phyloP scores from a whole-genome alignment of 768 basidiomycete genomes.

The Hemileccinum impolitum region DNA sequence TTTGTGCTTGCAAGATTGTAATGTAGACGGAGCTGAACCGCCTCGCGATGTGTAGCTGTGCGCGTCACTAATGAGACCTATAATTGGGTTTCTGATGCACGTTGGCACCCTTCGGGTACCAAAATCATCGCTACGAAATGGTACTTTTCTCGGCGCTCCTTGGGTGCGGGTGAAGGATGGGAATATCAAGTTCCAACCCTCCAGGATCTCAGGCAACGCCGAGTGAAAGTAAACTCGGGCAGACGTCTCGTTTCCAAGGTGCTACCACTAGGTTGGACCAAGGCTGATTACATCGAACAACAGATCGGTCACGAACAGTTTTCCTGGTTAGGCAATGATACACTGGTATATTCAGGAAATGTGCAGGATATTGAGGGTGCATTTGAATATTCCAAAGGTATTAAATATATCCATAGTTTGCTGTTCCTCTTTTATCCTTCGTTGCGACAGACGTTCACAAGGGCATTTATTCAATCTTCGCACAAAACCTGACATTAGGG shows the following conservation, averaged over 20 bases:
- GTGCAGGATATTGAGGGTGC: conserved; percentile 42
- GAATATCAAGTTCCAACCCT: conserved; percentile 49
- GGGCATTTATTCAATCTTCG: conserved; percentile 71
- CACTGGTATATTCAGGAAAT: conserved; percentile 66
- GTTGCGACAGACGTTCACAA: conserved; percentile 53
- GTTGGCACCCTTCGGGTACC: conserved; percentile 64
- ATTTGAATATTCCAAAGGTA: conserved; percentile 69
- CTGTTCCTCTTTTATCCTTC: background rate
- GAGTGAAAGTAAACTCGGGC: conserved; percentile 42
- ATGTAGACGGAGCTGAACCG: conserved; percentile 3
- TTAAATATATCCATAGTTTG: background rate
- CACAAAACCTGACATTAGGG: conserved; percentile 58
- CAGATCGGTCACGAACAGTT: conserved; percentile 75
- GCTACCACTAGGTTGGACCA: conserved; percentile 59
- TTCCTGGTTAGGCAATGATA: conserved; percentile 57
- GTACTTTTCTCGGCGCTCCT: conserved; percentile 62
- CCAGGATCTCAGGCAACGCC: conserved; percentile 9
- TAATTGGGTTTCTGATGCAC: conserved; percentile 65
- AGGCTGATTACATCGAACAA: conserved; percentile 58
- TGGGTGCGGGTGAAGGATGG: conserved; percentile 76
- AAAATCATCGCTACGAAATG: conserved; percentile 74
- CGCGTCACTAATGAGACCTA: conserved; percentile 73
- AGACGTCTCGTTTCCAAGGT: conserved; percentile 51
- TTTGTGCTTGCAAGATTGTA: conserved; percentile 4
- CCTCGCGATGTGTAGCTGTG: conserved; percentile 27